Base-by-base conservation (phyloP, 2,329 filamentous ascomycete species). In the Byssothecium circinans region DNA sequence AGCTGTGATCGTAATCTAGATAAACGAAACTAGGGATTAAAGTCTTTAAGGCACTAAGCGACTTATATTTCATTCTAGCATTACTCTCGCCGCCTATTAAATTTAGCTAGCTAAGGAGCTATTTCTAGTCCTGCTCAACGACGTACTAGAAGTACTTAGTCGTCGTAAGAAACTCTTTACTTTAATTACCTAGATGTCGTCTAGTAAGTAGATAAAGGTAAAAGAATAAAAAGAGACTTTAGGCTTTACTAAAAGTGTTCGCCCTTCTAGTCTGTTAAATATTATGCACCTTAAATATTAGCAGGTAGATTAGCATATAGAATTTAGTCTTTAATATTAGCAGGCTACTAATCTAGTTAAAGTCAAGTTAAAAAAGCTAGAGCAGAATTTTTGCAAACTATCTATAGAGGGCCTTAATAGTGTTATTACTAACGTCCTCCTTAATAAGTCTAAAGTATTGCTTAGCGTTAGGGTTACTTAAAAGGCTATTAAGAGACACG, bases 401-500 rank as follows among this genome's bases (percentile, higher is more conserved):
- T n/a, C 32, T 38, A 25, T 43, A 43, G 30, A 19, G 29, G 32
- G 23, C 8, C 32, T 25, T 10, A n/a, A 33, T 22, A n/a, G 15
- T 19, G 35, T 22, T 22, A 38, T 38, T 22, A 22, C 19, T 38
- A 36, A 36, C 18, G 11, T 43, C 18, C 17, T 43, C 29, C n/a
- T 19, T 44, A 19, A 35, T 29, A 10, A 37, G 33, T 23, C 34
- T 37, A 8, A 23, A 20, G 32, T 23, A 19, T n/a, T 20, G 19
- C 8, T 44, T 35, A 20, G 34, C n/a, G 19, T 44, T 30, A 29
- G 20, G n/a, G 22, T 35, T 20, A 7, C 58, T 60, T 11, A 74
- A 59, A n/a, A 49, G 45, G 27, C 57, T 43, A 14, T 49, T 44
- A 22, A 66, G 47, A 29, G 48, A 54, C 12, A 50, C 51, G 44